Conservation (phyloP, 768 basidiomycete genomes). For the Rhizopogon roseolus region DNA sequence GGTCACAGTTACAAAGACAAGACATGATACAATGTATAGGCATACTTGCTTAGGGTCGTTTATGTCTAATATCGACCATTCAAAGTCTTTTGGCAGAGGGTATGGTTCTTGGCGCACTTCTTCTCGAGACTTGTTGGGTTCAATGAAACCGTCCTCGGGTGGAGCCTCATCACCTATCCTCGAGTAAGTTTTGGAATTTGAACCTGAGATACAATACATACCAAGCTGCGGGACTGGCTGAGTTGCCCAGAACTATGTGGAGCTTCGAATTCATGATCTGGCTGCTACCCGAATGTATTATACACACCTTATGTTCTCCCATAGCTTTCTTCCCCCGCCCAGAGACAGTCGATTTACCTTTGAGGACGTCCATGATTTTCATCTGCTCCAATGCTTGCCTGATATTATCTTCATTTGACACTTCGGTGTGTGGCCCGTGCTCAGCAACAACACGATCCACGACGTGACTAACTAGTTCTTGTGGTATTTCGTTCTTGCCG, state of each 20-base stretch:
- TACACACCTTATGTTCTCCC: slow-evolving; percentile 81
- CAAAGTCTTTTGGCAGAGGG: slow-evolving; percentile 86
- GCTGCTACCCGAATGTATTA: neutral
- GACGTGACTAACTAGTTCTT: slow-evolving; percentile 62
- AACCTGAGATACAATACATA: slow-evolving; percentile 18
- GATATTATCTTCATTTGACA: slow-evolving; percentile 62
- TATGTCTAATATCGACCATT: slow-evolving; percentile 84
- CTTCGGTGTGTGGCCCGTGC: slow-evolving; percentile 35
- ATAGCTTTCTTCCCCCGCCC: slow-evolving; percentile 76
- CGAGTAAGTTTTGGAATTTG: neutral
- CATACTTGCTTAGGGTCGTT: slow-evolving; percentile 66
- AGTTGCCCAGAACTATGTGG: slow-evolving; percentile 85
- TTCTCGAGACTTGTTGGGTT: slow-evolving; percentile 67
- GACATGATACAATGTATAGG: neutral
- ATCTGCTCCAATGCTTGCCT: slow-evolving; percentile 68
- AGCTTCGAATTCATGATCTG: neutral
- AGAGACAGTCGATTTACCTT: slow-evolving; percentile 74
- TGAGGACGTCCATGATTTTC: slow-evolving; percentile 79
- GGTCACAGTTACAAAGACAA: neutral
- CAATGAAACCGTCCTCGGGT: slow-evolving; percentile 82
- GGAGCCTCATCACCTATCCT: slow-evolving; percentile 56
- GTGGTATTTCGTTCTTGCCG: slow-evolving; percentile 48
- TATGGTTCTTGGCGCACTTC: slow-evolving; percentile 88
- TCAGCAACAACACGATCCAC: slow-evolving; percentile 62
- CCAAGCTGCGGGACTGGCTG: slow-evolving; percentile 94